Evolutionary conservation across 257 asterid species (phyloP).

Genomic region (Fraxinus cuspidata): DNA sequence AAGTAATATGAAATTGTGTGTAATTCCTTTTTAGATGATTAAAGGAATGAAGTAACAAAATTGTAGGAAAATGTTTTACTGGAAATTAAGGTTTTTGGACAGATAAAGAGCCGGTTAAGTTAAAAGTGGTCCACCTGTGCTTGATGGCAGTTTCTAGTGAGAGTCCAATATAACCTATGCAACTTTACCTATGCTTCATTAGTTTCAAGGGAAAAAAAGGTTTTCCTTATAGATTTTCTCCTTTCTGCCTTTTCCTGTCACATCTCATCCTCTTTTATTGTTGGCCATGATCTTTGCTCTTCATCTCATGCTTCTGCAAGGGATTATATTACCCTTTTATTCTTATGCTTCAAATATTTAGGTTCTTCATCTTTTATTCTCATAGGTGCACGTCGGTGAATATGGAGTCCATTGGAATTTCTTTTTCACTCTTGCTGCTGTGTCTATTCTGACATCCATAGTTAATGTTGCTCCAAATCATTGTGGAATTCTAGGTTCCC

Average conservation of each 20-base stretch:
- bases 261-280: not conserved
- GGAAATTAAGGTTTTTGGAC: not conserved
- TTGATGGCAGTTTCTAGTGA: not conserved
- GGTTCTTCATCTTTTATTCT: constrained; percentile 16
- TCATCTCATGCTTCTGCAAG: constrained; percentile 16
- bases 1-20: not conserved
- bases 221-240: constrained; percentile 13
- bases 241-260: constrained; percentile 9
- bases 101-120: not conserved
- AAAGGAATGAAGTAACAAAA: not conserved
- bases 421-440: constrained; percentile 95
- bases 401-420: constrained; percentile 99
- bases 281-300: constrained; percentile 15
- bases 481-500: constrained; percentile 71
- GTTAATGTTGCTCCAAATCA: constrained; percentile 59
- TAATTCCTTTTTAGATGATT: not conserved
- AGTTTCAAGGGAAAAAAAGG: not conserved
- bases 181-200: not conserved
- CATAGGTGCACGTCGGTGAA: constrained; percentile 93
- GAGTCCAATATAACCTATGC: not conserved
- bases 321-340: constrained; percentile 5
- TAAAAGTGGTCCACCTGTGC: not conserved
- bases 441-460: constrained; percentile 70
- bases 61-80: not conserved
- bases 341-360: constrained; percentile 9